A percentile compares a stretch with the other conserved stretches of the same genome.
These are phyloP conservation scores for Hypoxylon sp. DNA, from an alignment of 2,329 filamentous ascomycete species.

Conservation along the genomic window DNA sequence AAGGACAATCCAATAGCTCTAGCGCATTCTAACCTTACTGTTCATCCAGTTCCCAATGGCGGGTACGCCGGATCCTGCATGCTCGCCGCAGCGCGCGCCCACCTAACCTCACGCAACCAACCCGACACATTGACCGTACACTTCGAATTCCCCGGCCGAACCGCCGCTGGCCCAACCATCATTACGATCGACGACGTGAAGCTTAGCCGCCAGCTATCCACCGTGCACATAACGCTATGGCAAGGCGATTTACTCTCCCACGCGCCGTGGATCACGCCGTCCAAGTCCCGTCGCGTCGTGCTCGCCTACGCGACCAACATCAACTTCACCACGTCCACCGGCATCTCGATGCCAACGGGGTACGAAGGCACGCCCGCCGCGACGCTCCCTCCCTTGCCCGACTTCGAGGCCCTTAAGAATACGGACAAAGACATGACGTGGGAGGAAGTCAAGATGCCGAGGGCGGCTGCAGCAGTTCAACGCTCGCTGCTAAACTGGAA, in stretches of 20 bases:
- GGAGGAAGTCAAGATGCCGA: constrained; percentile 26
- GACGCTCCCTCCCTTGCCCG: constrained; percentile 32
- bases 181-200: constrained; percentile 50
- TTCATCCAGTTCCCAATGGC: constrained; percentile 49
- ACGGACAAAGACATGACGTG: constrained; percentile 40
- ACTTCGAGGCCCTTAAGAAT: constrained; percentile 32
- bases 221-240: constrained; percentile 47
- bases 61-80: constrained; percentile 49
- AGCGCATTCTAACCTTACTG: too few relatives aligned
- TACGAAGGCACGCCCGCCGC: constrained; percentile 28
- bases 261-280: constrained; percentile 37
- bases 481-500: constrained; percentile 44
- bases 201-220: constrained; percentile 42
- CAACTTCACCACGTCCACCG: constrained; percentile 29
- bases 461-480: constrained; percentile 24
- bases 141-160: constrained; percentile 46
- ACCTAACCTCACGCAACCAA: constrained; percentile 42
- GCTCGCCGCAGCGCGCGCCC: constrained; percentile 41
- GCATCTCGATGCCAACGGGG: constrained; percentile 32
- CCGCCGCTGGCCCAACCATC: constrained; percentile 39
- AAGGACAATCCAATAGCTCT: too few relatives aligned
- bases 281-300: constrained; percentile 25
- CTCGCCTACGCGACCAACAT: constrained; percentile 38
- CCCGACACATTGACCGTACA: constrained; percentile 38
- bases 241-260: constrained; percentile 41